These are phyloP conservation scores for Uncinocarpus reesii DNA, from an alignment of 2,329 filamentous ascomycete genomes.

Conservation along the genomic window DNA sequence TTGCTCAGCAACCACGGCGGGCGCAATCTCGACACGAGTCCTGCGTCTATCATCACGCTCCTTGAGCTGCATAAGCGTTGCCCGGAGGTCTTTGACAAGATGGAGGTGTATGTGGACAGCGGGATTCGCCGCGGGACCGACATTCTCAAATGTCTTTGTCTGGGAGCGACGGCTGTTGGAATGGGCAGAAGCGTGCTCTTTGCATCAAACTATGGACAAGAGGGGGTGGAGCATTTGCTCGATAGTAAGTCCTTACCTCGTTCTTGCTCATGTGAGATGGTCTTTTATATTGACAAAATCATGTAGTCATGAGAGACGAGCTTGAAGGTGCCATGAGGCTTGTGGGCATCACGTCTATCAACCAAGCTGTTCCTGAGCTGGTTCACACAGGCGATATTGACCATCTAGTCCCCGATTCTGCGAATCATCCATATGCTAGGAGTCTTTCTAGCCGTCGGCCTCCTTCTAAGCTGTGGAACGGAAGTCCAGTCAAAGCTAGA, in stretches of 20 bases:
- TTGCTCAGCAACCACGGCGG: slow-evolving; percentile 51
- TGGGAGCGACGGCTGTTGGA: slow-evolving; percentile 46
- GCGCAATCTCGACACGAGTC: slow-evolving; percentile 44
- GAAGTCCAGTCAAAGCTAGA: slow-evolving; percentile 6
- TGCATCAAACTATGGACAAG: slow-evolving; percentile 45
- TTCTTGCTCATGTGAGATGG: too few relatives aligned
- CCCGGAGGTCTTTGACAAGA: slow-evolving; percentile 41
- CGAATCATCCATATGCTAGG: slow-evolving; percentile 36
- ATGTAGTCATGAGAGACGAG: slow-evolving; percentile 38
- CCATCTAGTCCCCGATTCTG: slow-evolving; percentile 37
- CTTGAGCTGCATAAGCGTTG: slow-evolving; percentile 44
- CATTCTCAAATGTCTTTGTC: slow-evolving; percentile 45
- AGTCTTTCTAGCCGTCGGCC: slow-evolving; percentile 24
- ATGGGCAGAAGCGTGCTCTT: slow-evolving; percentile 46
- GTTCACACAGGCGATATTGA: slow-evolving; percentile 43
- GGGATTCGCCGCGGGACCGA: slow-evolving; percentile 46
- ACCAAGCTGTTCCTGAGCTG: slow-evolving; percentile 36
- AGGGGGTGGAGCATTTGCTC: slow-evolving; percentile 45
- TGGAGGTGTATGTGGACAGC: slow-evolving; percentile 47
- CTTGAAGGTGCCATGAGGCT: slow-evolving; percentile 42
- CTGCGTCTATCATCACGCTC: slow-evolving; percentile 42
- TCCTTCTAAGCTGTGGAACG: slow-evolving; percentile 23
- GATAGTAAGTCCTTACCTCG: slow-evolving; percentile 39
- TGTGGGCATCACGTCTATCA: slow-evolving; percentile 37
- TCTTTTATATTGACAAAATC: too few relatives aligned